A percentile compares a stretch with the other conserved stretches of the same genome.
Evolutionary conservation across 208 protist species (phyloP).

Genomic region (Acanthamoeba royreba): DNA sequence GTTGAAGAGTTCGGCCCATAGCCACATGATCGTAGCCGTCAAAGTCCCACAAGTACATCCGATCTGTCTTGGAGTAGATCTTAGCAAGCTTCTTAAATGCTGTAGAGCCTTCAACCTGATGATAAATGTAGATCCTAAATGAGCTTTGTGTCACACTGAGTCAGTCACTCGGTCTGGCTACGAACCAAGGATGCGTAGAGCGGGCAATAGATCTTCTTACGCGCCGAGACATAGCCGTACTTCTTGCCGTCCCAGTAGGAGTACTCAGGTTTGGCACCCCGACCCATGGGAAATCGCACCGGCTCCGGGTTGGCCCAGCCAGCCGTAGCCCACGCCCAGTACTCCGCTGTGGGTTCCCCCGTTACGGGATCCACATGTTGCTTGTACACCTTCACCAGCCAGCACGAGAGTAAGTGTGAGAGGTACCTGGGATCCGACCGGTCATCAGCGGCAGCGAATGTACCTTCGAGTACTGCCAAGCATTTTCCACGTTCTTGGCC

Average conservation of each 20-base stretch:
- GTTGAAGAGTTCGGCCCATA: background rate
- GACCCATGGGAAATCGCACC: slow-evolving; percentile 50
- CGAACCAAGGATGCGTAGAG: slow-evolving; percentile 30
- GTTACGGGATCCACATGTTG: background rate
- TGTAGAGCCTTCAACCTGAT: background rate
- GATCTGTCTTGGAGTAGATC: background rate
- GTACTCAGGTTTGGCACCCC: slow-evolving; percentile 48
- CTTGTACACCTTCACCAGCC: slow-evolving; percentile 20
- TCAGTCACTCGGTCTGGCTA: too few relatives aligned
- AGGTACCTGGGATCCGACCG: too few relatives aligned
- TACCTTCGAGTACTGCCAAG: slow-evolving; percentile 56
- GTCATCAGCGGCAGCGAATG: background rate
- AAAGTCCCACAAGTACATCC: slow-evolving; percentile 41
- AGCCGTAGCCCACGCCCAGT: slow-evolving; percentile 35
- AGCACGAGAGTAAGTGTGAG: too few relatives aligned
- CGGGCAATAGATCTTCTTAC: slow-evolving; percentile 47
- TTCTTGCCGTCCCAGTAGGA: slow-evolving; percentile 37
- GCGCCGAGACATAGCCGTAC: slow-evolving; percentile 8
- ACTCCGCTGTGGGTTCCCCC: slow-evolving; percentile 29
- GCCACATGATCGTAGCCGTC: slow-evolving; percentile 49
- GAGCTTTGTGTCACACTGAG: background rate
- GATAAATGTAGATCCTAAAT: too few relatives aligned
- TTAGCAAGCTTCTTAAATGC: slow-evolving; percentile 1
- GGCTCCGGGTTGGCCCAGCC: slow-evolving; percentile 42
- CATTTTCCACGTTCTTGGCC: slow-evolving; percentile 43